phyloP scores from a whole-genome alignment of 1,139 yeast species.

The Magnusiomyces paraingens region DNA sequence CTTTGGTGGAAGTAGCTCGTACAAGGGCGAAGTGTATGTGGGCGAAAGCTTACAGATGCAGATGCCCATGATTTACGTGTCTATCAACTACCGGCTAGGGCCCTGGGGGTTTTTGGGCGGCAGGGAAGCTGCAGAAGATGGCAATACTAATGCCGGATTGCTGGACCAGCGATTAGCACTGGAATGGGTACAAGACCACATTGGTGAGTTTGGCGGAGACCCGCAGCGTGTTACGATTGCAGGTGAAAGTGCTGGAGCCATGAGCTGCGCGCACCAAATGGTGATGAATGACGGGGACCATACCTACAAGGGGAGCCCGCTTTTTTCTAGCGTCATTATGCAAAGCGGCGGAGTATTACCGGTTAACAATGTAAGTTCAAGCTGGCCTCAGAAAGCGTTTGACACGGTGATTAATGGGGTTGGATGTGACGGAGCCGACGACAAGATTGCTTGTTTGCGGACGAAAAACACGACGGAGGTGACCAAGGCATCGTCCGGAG shows the following conservation, averaged over 20 bases:
- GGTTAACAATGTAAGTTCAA: conserved; percentile 10
- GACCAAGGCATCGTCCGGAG: conserved; percentile 3
- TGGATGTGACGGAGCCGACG: conserved; percentile 16
- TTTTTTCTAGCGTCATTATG: conserved; percentile 27
- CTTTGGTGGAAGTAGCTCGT: conserved; percentile 20
- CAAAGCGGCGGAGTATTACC: conserved; percentile 23
- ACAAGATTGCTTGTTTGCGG: conserved; percentile 20
- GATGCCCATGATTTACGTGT: conserved; percentile 22
- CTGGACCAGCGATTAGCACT: conserved; percentile 31
- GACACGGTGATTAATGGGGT: conserved; percentile 15
- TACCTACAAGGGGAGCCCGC: conserved; percentile 16
- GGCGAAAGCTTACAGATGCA: conserved; percentile 21
- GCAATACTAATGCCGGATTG: conserved; percentile 25
- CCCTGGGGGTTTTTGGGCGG: conserved; percentile 30
- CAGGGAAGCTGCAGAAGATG: conserved; percentile 15
- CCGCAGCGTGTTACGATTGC: conserved; percentile 27
- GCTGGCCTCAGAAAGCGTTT: conserved; percentile 17
- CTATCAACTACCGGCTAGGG: conserved; percentile 27
- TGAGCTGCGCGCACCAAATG: conserved; percentile 26
- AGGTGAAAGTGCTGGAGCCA: conserved; percentile 35
- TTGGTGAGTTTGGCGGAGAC: conserved; percentile 32
- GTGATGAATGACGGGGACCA: conserved; percentile 19
- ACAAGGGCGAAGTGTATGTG: conserved; percentile 19
- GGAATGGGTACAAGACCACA: conserved; percentile 31
- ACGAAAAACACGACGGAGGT: background rate